Percentiles rank a stretch among this genome's conserved stretches.
Conservation (phyloP, 441 rosid genomes). For the Raphanus hybrid region DNA sequence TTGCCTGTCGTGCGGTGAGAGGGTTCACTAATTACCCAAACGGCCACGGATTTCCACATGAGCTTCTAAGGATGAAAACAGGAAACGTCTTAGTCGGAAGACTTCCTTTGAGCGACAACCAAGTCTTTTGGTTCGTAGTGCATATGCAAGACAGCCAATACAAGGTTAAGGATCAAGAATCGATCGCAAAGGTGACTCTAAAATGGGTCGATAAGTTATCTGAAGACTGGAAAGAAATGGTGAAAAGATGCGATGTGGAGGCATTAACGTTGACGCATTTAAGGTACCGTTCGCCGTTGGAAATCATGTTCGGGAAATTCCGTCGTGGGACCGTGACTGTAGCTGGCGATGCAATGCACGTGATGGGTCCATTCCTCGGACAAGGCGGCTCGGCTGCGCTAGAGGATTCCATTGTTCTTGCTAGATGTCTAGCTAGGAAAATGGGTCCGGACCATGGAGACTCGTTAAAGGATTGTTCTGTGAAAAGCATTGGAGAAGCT, state of each 20-base stretch:
- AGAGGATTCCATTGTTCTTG: slow-evolving; percentile 65
- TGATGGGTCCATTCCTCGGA: slow-evolving; percentile 64
- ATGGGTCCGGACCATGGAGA: slow-evolving; percentile 15
- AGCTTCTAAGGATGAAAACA: slow-evolving; percentile 29
- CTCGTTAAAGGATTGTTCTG: slow-evolving; percentile 11
- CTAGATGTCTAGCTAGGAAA: slow-evolving; percentile 52
- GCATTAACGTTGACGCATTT: slow-evolving; percentile 44
- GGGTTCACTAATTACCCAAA: slow-evolving; percentile 52
- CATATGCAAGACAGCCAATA: slow-evolving; percentile 25
- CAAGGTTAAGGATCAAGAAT: slow-evolving; percentile 33
- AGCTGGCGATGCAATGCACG: slow-evolving; percentile 72
- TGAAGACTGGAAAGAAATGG: slow-evolving; percentile 42
- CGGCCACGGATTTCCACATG: slow-evolving; percentile 51
- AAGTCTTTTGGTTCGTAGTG: slow-evolving; percentile 49
- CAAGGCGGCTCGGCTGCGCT: slow-evolving; percentile 61
- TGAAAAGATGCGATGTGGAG: slow-evolving; percentile 37
- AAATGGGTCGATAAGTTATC: slow-evolving; percentile 42
- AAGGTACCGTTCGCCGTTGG: slow-evolving; percentile 56
- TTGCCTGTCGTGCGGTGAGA: slow-evolving; percentile 42
- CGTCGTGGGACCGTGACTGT: slow-evolving; percentile 54
- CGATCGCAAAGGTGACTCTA: slow-evolving; percentile 35
- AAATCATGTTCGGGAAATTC: slow-evolving; percentile 41
- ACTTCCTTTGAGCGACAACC: slow-evolving; percentile 43
- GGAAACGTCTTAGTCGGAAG: slow-evolving; percentile 42
- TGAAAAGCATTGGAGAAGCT: slow-evolving; percentile 41